Conservation (phyloP, 495 filamentous ascomycete genomes). For the Acidomyces sp. region DNA sequence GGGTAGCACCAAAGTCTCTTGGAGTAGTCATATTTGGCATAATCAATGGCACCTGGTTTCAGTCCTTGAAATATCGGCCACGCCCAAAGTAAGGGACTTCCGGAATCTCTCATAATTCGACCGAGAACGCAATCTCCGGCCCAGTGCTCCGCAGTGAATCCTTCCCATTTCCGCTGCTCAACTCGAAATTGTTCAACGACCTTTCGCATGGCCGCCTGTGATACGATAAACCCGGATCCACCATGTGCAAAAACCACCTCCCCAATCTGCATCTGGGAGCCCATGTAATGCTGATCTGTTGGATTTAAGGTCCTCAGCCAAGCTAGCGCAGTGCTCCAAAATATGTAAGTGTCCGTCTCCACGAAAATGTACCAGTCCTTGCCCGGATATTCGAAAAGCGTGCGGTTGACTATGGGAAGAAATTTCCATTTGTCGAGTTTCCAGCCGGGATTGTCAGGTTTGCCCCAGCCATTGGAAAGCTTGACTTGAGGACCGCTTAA, state of each 20-base stretch:
- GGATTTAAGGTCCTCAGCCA: constrained; percentile 41
- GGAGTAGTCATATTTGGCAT: constrained; percentile 1
- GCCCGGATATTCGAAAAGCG: constrained; percentile 33
- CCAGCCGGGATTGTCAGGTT: constrained; percentile 36
- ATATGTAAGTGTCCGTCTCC: constrained; percentile 53
- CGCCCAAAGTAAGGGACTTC: not conserved
- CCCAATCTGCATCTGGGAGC: constrained; percentile 23
- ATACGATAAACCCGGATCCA: constrained; percentile 39
- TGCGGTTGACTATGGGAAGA: constrained; percentile 45
- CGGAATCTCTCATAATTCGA: constrained; percentile 1
- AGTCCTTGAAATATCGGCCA: constrained; percentile 9
- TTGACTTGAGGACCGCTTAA: too few species aligned
- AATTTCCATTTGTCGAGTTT: constrained; percentile 61
- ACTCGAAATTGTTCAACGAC: constrained; percentile 1
- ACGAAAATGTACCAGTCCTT: constrained; percentile 56
- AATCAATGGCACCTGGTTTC: constrained; percentile 2
- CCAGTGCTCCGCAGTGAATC: constrained; percentile 7
- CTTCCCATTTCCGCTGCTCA: constrained; percentile 1
- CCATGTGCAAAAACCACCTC: constrained; percentile 43
- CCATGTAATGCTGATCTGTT: constrained; percentile 38
- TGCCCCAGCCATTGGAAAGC: too few species aligned
- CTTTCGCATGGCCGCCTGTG: constrained; percentile 13
- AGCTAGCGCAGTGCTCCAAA: constrained; percentile 46
- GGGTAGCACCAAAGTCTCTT: constrained; percentile 18
- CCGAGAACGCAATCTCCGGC: constrained; percentile 13